phyloP scores from a whole-genome alignment of 1,139 yeast genomes.

The Blastobotrys persicus region DNA sequence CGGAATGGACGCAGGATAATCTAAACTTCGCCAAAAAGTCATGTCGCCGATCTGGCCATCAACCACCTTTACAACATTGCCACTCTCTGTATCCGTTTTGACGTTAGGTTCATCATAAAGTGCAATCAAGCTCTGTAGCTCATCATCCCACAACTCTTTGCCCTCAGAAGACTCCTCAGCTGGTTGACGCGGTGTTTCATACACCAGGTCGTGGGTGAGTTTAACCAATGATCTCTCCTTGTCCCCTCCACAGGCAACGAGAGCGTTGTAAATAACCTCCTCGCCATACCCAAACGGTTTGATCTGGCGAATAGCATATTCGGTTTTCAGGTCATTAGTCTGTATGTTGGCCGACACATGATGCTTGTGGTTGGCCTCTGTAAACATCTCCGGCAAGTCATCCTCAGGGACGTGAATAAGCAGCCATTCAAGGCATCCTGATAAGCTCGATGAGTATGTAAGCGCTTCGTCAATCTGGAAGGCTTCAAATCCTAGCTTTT shows the following conservation, averaged over 20 bases:
- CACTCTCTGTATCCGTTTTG: not conserved
- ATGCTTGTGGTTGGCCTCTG: constrained; percentile 22
- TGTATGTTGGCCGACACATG: constrained; percentile 32
- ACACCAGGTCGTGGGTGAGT: constrained; percentile 37
- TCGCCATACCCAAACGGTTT: constrained; percentile 67
- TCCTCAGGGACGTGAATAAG: constrained; percentile 90
- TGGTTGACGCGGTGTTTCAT: constrained; percentile 18
- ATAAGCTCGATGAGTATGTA: constrained; percentile 49
- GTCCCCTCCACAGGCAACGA: constrained; percentile 45
- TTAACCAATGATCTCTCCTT: constrained; percentile 10
- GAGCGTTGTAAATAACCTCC: constrained; percentile 55
- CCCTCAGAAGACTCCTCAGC: not conserved
- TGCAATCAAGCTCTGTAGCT: not conserved
- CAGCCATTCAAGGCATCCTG: constrained; percentile 69
- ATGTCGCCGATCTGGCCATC: not conserved
- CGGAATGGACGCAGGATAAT: constrained; percentile 13
- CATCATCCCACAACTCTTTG: not conserved
- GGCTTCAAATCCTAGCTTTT: constrained; percentile 56
- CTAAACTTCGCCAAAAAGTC: constrained; percentile 9
- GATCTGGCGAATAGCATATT: constrained; percentile 54
- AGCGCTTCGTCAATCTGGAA: constrained; percentile 73
- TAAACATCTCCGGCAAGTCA: constrained; percentile 63
- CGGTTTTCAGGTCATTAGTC: constrained; percentile 43
- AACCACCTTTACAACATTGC: not conserved
- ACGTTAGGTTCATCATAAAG: constrained; percentile 5